Evolutionary conservation across 768 basidiomycete species (phyloP), one percentile per base, ranked within the genome.

Genomic region (Amanita inopinata): DNA sequence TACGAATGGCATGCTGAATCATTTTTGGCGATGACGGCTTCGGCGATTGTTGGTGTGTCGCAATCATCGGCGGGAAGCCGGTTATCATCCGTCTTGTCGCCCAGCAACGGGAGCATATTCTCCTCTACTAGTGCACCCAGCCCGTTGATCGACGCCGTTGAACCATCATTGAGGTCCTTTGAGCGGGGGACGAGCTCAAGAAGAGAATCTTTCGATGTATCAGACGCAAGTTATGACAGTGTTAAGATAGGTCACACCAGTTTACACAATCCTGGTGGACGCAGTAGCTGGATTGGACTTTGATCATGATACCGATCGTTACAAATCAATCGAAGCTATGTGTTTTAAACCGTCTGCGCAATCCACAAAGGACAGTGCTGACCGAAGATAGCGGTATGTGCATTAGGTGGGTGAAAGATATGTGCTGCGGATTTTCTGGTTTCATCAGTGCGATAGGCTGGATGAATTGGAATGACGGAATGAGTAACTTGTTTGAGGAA

Each of bases 1-100:
- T 98, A 98, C 61, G 96, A 98, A 62, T 99, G 96, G 96, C 82
- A 85, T 55, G 92, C 91, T 0, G 93, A 97, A 55, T 82, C 90
- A 12, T 98, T 88, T 65, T 66, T 98, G 40, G 76, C 85, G 3
- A 66, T 82, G 12, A 67, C 74, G 24, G 60, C 59, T 30, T 54
- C 56, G 25, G 43, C 61, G 17, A 55, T 43, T 34, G 43, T 47
- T 44, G 1, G n/a, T 35, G 39, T 45, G 24, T 40, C 45, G 7
- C 31, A 46, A 40, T 32, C 38, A 14, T 24, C 17, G 19, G 15
- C 28, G 35, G 37, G 28, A 19, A 12, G 31, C 10, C 24, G 15
- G 28, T 28, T 35, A 17, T 17, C 51, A 47, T 43, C 60, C 41
- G 43, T 54, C 8, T 14, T 19, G 4, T 27, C 45, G 10, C 14